phyloP scores from a whole-genome alignment of 371 early-diverging fungal species.

The Entomophthora muscae region DNA sequence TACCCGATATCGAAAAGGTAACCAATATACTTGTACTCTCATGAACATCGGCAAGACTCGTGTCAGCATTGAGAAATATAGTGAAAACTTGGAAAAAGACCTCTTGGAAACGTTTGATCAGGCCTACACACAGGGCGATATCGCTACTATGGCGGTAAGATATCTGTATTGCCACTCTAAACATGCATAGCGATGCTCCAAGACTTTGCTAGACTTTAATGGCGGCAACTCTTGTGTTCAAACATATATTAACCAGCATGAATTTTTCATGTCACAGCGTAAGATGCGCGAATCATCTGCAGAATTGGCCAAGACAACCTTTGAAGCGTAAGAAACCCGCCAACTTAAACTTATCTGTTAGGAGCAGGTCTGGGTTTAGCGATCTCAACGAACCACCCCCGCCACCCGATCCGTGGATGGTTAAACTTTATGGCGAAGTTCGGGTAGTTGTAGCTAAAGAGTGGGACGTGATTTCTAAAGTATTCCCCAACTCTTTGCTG shows the following conservation, averaged over 20 bases:
- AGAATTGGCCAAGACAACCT: slow-evolving; percentile 8
- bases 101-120: slow-evolving; percentile 72
- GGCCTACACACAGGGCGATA: slow-evolving; percentile 55
- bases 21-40: background rate
- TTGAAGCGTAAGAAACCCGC: background rate
- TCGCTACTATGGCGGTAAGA: slow-evolving; percentile 41
- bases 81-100: slow-evolving; percentile 78
- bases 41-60: slow-evolving; percentile 27
- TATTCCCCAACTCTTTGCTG: slow-evolving; percentile 80
- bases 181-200: slow-evolving; percentile 54
- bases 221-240: slow-evolving; percentile 88
- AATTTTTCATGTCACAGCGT: slow-evolving; percentile 74
- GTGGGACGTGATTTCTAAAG: slow-evolving; percentile 70
- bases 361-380: slow-evolving; percentile 19
- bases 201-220: slow-evolving; percentile 79
- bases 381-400: slow-evolving; percentile 37
- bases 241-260: slow-evolving; percentile 89
- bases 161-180: background rate
- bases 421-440: slow-evolving; percentile 65
- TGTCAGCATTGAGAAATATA: slow-evolving; percentile 69
- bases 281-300: slow-evolving; percentile 30
- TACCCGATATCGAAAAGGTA: slow-evolving; percentile 54
- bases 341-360: background rate
- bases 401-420: slow-evolving; percentile 55
- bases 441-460: slow-evolving; percentile 61